Percentiles rank a stretch among this genome's conserved stretches.
phyloP scores from a whole-genome alignment of 2,329 filamentous ascomycete genomes.

The Microsporum ferrugineum region DNA sequence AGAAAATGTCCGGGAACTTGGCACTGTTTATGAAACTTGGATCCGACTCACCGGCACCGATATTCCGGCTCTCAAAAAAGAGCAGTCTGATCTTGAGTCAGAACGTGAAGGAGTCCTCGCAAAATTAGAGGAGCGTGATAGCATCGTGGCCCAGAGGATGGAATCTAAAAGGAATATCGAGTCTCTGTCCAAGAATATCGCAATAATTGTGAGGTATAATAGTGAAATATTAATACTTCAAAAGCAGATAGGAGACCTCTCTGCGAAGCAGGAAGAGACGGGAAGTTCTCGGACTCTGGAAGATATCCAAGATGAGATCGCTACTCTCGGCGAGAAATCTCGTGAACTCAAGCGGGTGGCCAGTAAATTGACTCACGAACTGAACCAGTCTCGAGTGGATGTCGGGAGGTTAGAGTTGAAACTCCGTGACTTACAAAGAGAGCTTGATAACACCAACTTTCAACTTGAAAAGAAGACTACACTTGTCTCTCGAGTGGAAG shows the following conservation, averaged over 20 bases:
- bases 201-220: slow-evolving; percentile 60
- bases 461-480: slow-evolving; percentile 72
- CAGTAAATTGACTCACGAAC: slow-evolving; percentile 55
- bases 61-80: slow-evolving; percentile 55
- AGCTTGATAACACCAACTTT: slow-evolving; percentile 57
- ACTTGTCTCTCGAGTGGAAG: slow-evolving; percentile 59
- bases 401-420: slow-evolving; percentile 65
- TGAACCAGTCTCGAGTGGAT: slow-evolving; percentile 57
- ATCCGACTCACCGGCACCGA: slow-evolving; percentile 55
- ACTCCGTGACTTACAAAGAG: slow-evolving; percentile 60
- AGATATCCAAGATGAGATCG: slow-evolving; percentile 70
- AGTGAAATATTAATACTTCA: slow-evolving; percentile 62
- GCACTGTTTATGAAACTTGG: slow-evolving; percentile 62
- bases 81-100: slow-evolving; percentile 50
- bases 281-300: slow-evolving; percentile 59
- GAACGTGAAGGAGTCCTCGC: slow-evolving; percentile 51
- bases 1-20: slow-evolving; percentile 51
- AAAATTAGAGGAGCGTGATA: slow-evolving; percentile 57
- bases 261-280: slow-evolving; percentile 60
- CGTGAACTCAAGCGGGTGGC: slow-evolving; percentile 53
- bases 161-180: slow-evolving; percentile 64
- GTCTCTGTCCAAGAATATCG: slow-evolving; percentile 61
- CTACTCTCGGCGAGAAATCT: slow-evolving; percentile 54
- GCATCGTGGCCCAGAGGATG: slow-evolving; percentile 48
- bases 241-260: slow-evolving; percentile 61